Evolutionary conservation across 768 basidiomycete species (phyloP).

Genomic region (Rhizopogon salebrosus): DNA sequence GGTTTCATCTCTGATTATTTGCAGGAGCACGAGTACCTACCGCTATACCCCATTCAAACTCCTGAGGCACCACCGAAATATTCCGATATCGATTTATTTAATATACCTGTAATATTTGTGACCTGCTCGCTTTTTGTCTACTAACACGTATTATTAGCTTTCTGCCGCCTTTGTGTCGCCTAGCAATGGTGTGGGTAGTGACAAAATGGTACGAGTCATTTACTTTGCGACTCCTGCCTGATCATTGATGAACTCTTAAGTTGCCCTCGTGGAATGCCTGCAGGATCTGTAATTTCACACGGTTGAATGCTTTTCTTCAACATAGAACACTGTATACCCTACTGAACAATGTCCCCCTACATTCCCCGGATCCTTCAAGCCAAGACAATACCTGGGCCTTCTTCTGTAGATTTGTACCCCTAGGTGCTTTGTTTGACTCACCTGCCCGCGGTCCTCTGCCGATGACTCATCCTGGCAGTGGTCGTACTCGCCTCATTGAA

Average conservation of each 20-base stretch:
- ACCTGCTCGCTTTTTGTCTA: background rate
- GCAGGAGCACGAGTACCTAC: background rate
- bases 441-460: background rate
- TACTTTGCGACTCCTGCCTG: background rate
- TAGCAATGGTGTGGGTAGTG: too few relatives aligned
- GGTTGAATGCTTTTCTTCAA: background rate
- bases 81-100: background rate
- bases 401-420: background rate
- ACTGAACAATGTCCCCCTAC: background rate
- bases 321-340: background rate
- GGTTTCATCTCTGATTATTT: too few relatives aligned
- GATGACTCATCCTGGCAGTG: background rate
- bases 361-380: background rate
- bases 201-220: background rate
- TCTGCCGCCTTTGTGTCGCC: background rate
- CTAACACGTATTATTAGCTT: background rate
- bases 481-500: background rate
- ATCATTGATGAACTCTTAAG: background rate
- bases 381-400: background rate
- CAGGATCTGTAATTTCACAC: background rate
- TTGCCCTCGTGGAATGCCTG: background rate
- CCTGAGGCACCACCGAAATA: too few relatives aligned
- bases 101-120: background rate
- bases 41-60: background rate
- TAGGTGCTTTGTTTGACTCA: background rate